These are phyloP conservation scores for Mycogone perniciosa DNA, from an alignment of 2,329 filamentous ascomycete species.

Conservation along the genomic window DNA sequence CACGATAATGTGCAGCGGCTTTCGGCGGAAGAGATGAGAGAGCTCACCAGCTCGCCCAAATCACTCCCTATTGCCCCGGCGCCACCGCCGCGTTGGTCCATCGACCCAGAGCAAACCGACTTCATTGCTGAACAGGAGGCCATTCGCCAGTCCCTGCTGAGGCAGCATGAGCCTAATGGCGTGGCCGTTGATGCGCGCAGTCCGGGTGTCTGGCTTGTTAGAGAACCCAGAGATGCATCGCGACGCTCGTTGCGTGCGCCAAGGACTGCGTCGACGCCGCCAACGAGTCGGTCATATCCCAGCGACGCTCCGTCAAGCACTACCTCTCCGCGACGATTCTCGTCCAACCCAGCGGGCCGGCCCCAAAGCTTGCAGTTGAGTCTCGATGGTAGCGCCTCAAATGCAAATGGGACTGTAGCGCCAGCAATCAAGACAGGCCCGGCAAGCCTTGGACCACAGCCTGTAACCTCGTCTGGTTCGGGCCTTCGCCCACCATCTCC, in stretches of 20 bases:
- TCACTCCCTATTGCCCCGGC: constrained; percentile 49
- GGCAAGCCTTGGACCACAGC: constrained; percentile 18
- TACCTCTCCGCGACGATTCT: constrained; percentile 40
- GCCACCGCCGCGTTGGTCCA: constrained; percentile 29
- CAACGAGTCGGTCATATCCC: constrained; percentile 37
- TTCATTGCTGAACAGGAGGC: constrained; percentile 24
- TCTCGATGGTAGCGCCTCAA: constrained; percentile 19
- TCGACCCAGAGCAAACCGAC: constrained; percentile 33
- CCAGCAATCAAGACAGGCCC: constrained; percentile 20
- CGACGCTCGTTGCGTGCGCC: constrained; percentile 30
- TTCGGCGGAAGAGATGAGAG: constrained; percentile 53
- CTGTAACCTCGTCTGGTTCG: constrained; percentile 14
- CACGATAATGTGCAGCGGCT: constrained; percentile 46
- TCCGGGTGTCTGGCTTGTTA: background rate
- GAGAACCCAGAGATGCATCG: constrained; percentile 18
- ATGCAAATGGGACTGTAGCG: constrained; percentile 11
- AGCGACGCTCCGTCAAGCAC: constrained; percentile 19
- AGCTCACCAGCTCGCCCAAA: constrained; percentile 50
- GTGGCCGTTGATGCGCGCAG: constrained; percentile 20
- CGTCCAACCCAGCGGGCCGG: constrained; percentile 39
- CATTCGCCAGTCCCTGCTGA: constrained; percentile 24
- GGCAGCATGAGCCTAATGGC: constrained; percentile 23
- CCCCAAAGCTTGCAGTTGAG: constrained; percentile 43
- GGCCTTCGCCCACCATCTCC: constrained; percentile 38
- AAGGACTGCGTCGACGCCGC: constrained; percentile 48